These are phyloP conservation scores for Salvia rosmarinus DNA, from an alignment of 257 asterid genomes.

Conservation along the genomic window DNA sequence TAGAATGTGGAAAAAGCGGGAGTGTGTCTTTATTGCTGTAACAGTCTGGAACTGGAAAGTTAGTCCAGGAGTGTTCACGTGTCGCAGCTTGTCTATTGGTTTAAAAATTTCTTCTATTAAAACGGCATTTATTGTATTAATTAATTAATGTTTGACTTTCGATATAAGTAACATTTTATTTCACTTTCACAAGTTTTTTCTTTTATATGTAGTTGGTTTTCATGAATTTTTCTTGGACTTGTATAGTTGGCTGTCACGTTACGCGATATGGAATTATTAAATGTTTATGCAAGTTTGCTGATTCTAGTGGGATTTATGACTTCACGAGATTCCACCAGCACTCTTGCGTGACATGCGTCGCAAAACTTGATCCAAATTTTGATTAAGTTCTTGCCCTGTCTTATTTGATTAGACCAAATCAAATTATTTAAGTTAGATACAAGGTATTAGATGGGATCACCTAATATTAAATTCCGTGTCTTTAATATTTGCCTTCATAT, in stretches of 20 bases:
- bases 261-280: slow-evolving; percentile 7
- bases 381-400: background rate
- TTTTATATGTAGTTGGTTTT: background rate
- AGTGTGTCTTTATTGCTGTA: slow-evolving; percentile 5
- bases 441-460: background rate
- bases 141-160: background rate
- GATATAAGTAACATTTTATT: background rate
- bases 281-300: slow-evolving; percentile 18
- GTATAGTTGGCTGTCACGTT: slow-evolving; percentile 23
- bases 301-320: slow-evolving; percentile 19
- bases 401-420: slow-evolving; percentile 18
- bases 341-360: slow-evolving; percentile 11
- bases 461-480: too few relatives aligned
- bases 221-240: slow-evolving; percentile 7
- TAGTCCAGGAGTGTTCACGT: background rate
- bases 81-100: slow-evolving; percentile 8
- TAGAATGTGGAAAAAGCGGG: slow-evolving; percentile 14
- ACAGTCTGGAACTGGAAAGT: background rate
- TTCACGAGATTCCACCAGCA: slow-evolving; percentile 36
- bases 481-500: too few relatives aligned
- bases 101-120: background rate
- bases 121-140: background rate
- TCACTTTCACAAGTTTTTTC: background rate
- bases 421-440: background rate
- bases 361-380: background rate